These are phyloP conservation scores for Zymoseptoria ardabiliae DNA, from an alignment of 2,329 filamentous ascomycete genomes.

Conservation along the genomic window DNA sequence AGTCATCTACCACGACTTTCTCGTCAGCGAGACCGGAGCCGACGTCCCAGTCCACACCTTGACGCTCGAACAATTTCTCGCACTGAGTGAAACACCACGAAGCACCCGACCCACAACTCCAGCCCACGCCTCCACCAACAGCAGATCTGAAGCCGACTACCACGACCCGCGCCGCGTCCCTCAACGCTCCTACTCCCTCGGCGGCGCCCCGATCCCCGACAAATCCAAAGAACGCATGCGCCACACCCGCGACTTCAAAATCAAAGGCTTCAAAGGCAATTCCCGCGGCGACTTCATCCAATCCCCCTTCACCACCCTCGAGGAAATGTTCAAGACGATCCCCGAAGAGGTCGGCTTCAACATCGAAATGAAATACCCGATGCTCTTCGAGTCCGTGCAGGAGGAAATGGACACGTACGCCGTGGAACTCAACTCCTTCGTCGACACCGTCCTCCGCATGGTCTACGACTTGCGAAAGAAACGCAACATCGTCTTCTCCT, in stretches of 20 bases:
- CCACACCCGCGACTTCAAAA: constrained; percentile 90
- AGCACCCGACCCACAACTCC: constrained; percentile 14
- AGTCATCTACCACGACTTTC: constrained; percentile 96
- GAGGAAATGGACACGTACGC: constrained; percentile 96
- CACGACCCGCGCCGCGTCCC: constrained; percentile 19
- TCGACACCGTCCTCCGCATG: constrained; percentile 82
- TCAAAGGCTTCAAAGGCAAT: constrained; percentile 93
- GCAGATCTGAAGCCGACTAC: constrained; percentile 3
- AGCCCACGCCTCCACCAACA: neutral
- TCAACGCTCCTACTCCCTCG: constrained; percentile 54
- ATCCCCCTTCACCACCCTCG: constrained; percentile 87
- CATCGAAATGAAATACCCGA: constrained; percentile 98
- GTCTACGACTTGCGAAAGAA: constrained; percentile 79
- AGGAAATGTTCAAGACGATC: constrained; percentile 83
- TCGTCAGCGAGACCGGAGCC: constrained; percentile 95
- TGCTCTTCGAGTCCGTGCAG: constrained; percentile 91
- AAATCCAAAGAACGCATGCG: constrained; percentile 71
- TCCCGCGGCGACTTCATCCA: constrained; percentile 91
- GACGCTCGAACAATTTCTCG: constrained; percentile 86
- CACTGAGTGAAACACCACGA: constrained; percentile 21
- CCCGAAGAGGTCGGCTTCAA: constrained; percentile 86
- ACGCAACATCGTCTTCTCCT: constrained; percentile 93
- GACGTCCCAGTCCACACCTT: constrained; percentile 94
- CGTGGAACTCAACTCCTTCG: constrained; percentile 92
- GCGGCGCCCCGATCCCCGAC: constrained; percentile 40